Evolutionary conservation across 192 early-diverging fungal species (phyloP), one percentile per base, ranked within the genome.

Genomic region (Geosiphon pyriformis): DNA sequence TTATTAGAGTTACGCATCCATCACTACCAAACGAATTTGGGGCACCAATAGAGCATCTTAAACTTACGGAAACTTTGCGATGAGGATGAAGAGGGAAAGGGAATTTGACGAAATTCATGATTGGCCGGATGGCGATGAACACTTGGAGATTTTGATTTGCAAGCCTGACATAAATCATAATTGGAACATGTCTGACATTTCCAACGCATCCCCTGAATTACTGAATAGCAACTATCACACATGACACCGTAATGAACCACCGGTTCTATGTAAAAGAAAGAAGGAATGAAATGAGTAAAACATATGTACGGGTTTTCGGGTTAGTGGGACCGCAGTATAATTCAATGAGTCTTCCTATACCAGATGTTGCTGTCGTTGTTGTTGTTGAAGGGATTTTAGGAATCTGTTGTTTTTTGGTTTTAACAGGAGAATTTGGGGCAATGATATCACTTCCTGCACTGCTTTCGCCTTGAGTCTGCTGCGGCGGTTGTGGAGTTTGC

Each of bases 161-260:
- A 82, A 7, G 22, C 59, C 60, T 78, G 74, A 48, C 77, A 79
- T 25, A 80, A 64, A 66, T 88, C 83, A 65, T 80, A 85, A 35
- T 82, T 74, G 30, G 53, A 31, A 68, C 85, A 88, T 48, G 73
- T 67, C 48, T 72, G 50, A 63, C 87, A 89, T 58, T 77, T 73
- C 80, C 80, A 83, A 34, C 80, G 74, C 27, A 77, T 57, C 1
- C 83, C 82, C 12, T 73, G 73, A 48, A 80, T 68, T 1, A 63
- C 66, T n/a, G 68, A 71, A 29, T 65, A 51, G 72, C 85, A 87
- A 29, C 61, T 32, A 70, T 87, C 80, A 68, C 85, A 87, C 47
- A 77, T 65, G n/a, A 87, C 72, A 26, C 69, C 69, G 18, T 61
- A 10, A 29, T 80, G 78, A 10, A 74, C 55, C 25, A 62, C 61